Evolutionary conservation across 352 stramenopile genomes (phyloP).

Genomic region (Albugo laibachii): DNA sequence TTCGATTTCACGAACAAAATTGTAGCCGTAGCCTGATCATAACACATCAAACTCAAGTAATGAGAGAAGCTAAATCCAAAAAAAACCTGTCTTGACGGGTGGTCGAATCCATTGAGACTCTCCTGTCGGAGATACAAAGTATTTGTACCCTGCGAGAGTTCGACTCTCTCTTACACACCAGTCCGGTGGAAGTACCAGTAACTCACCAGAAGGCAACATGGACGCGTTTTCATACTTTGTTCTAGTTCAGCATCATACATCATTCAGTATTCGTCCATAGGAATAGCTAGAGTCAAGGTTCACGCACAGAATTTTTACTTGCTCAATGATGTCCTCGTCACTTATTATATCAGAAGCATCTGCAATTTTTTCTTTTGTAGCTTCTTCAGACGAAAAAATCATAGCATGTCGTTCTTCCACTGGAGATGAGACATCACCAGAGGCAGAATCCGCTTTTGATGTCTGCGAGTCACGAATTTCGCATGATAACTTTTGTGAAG

Average conservation of each 20-base stretch:
- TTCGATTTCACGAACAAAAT: slow-evolving; percentile 69
- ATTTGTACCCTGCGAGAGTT: slow-evolving; percentile 69
- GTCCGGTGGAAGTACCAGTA: slow-evolving; percentile 49
- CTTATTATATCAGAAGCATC: too few relatives aligned
- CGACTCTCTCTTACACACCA: slow-evolving; percentile 66
- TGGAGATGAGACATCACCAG: too few relatives aligned
- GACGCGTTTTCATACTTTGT: slow-evolving; percentile 24
- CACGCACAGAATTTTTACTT: too few relatives aligned
- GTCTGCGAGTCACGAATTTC: too few relatives aligned
- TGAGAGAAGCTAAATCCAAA: slow-evolving; percentile 6
- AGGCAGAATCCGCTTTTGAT: too few relatives aligned
- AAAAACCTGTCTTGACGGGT: slow-evolving; percentile 36
- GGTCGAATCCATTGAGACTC: slow-evolving; percentile 70
- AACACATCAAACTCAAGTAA: slow-evolving; percentile 1
- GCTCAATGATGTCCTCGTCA: too few relatives aligned
- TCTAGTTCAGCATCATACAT: slow-evolving; percentile 12
- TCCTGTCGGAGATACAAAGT: slow-evolving; percentile 68
- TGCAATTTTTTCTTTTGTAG: too few relatives aligned
- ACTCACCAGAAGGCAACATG: slow-evolving; percentile 48
- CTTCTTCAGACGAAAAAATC: too few relatives aligned
- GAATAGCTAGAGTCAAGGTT: too few relatives aligned
- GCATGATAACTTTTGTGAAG: too few relatives aligned
- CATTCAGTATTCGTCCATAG: background rate
- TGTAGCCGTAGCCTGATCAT: slow-evolving; percentile 32
- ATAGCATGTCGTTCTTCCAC: too few relatives aligned